phyloP scores from a whole-genome alignment of 768 basidiomycete species.

The Xerocomellus amylosporus region DNA sequence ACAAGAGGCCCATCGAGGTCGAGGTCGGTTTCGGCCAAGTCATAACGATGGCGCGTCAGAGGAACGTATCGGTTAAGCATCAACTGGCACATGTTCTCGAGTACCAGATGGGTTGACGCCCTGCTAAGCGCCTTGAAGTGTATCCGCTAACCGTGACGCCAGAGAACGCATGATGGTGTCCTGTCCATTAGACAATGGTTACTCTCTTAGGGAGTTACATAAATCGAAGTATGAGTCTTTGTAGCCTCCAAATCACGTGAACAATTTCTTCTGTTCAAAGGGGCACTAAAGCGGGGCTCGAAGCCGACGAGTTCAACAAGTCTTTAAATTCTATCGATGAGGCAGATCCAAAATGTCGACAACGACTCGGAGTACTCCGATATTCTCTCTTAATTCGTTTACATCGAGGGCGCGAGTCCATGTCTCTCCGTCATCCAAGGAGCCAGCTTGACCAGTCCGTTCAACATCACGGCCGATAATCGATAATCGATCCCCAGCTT shows the following conservation, averaged over 20 bases:
- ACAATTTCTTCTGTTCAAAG: background rate
- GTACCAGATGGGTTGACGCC: background rate
- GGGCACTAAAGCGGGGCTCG: too few species aligned
- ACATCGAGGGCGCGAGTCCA: background rate
- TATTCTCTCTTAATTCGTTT: background rate
- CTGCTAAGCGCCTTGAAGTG: conserved; percentile 48
- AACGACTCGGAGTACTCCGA: background rate
- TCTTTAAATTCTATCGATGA: background rate
- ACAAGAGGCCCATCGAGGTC: conserved; percentile 58
- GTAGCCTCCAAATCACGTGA: conserved; percentile 5
- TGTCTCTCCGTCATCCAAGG: background rate
- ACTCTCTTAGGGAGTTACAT: background rate
- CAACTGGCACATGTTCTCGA: background rate
- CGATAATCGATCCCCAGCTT: background rate
- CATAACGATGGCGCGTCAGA: conserved; percentile 15
- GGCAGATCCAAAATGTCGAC: background rate
- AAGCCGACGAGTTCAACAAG: background rate
- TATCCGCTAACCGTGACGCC: too few species aligned
- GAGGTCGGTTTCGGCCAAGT: conserved; percentile 66
- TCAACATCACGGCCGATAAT: background rate
- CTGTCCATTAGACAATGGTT: background rate
- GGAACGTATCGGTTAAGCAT: conserved; percentile 12
- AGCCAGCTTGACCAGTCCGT: background rate
- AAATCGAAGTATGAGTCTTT: background rate
- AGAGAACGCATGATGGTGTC: background rate